Evolutionary conservation across 345 rosid species (phyloP), one percentile per base, ranked within the genome.

Genomic region (Balakata baccata): DNA sequence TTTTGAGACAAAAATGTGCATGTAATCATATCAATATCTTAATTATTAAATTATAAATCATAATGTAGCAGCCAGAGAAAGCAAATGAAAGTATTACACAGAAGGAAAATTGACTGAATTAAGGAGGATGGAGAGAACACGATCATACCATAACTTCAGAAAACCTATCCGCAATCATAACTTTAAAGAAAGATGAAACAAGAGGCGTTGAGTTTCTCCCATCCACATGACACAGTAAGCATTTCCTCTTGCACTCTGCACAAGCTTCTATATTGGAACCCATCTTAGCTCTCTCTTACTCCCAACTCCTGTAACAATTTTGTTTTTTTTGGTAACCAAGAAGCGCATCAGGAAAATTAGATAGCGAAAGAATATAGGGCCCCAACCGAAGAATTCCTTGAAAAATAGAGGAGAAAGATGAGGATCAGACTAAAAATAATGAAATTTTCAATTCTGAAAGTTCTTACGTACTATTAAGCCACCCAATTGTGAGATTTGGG

Each of bases 101-200:
- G 16, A 52, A 1, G 41, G 41, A 38, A 14, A 62, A 6, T 13
- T 62, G 59, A 50, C 6, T 49, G 61, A 18, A 54, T 13, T 49
- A 8, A 50, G 49, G 64, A 13, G 47, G 20, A 61, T 18, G 29
- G 16, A 39, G 14, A 3, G 45, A 66, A 54, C 3, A 20, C 9
- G 8, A 63, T 45, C 80, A 23, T 79, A 85, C 88, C 86, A 85
- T 38, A 52, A 57, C 58, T 64, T 79, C 50, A 50, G 74, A 34
- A 64, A 37, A 85, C 39, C 29, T 61, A 37, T 45, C 53, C 16
- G 82, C 80, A 38, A 79, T 73, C 83, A 85, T 81, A 63, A 85
- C 74, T 69, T 83, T 83, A 75, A 85, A 83, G 69, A 85, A 85
- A 46, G 84, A 82, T 56, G 66, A 37, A 16, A 80, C 46, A 5